Evolutionary conservation across 148 eudicot genomes (phyloP).

Genomic region (Selenicereus undatus): DNA sequence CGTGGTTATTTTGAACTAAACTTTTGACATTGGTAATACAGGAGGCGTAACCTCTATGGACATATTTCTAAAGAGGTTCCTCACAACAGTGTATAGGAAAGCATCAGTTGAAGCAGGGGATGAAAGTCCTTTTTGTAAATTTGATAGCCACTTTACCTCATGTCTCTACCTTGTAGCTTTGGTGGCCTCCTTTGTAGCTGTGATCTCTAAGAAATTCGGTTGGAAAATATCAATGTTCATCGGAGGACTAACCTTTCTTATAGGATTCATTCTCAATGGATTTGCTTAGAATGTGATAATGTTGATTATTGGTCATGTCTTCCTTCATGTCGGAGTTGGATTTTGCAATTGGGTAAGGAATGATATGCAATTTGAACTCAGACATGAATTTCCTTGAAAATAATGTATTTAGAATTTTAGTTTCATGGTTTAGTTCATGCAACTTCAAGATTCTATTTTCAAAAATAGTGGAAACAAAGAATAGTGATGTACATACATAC

Average conservation of each 20-base stretch:
- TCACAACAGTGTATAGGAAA: conserved; percentile 26
- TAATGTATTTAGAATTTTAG: too few relatives aligned
- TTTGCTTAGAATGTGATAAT: conserved; percentile 28
- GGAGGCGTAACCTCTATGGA: conserved; percentile 44
- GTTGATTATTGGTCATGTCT: conserved; percentile 36
- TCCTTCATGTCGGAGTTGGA: conserved; percentile 36
- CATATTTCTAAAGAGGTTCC: conserved; percentile 28
- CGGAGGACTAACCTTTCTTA: conserved; percentile 33
- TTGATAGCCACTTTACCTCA: conserved; percentile 37
- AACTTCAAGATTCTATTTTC: too few relatives aligned
- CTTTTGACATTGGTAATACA: neutral
- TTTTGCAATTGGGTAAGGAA: conserved; percentile 35
- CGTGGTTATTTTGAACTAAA: too few relatives aligned
- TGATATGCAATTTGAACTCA: too few relatives aligned
- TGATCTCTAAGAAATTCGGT: conserved; percentile 26
- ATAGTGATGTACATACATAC: neutral
- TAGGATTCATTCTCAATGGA: conserved; percentile 34
- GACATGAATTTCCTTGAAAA: too few relatives aligned
- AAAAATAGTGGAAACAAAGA: too few relatives aligned
- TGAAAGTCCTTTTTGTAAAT: conserved; percentile 34
- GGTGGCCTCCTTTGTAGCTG: conserved; percentile 30
- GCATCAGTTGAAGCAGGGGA: neutral
- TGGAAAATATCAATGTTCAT: conserved; percentile 33
- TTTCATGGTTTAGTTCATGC: too few relatives aligned
- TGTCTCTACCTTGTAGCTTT: conserved; percentile 36